Base-by-base conservation (phyloP, 148 eudicot genomes). In the Mesembryanthemum crystallinum region DNA sequence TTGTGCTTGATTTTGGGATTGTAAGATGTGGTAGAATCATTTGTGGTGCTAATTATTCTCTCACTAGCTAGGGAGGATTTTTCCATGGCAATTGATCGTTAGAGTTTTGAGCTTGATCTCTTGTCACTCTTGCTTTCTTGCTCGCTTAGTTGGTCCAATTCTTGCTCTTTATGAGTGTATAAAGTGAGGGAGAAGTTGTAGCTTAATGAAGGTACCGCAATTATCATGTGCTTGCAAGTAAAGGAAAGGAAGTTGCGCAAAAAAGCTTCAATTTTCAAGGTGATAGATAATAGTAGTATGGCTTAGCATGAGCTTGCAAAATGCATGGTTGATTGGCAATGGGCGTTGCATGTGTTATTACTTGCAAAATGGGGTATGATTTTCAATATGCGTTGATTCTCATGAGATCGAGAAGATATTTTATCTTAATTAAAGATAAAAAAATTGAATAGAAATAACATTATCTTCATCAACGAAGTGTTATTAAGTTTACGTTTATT, bases 1-100 rank as follows among this genome's bases (percentile, higher is more conserved):
- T 71, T 80, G 67, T 28, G 61, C 32, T 78, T 79, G 76, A 63
- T 42, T 54, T 81, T 85, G 54, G 81, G 79, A 72, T 63, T 29
- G 74, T 79, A 61, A 5, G 73, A 37, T 23, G 25, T 12, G 17
- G 23, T 54, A 8, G 27, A 11, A 54, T 7, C 35, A 12, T 27
- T 55, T 18, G 37, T 3, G 24, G 55, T 73, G 57, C 59, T 23
- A 35, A 35, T 35, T 60, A 35, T 35, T 60, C 67, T 73, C 25
- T 73, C 76, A 51, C 23, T 62, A 47, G 63, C 5, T 77, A 33
- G 71, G 18, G 25, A 51, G 7, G 54, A 30, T 51, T 71, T 77
- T 14, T 77, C 71, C 80, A 77, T 77, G 39, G 8, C n/a, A 54
- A 29, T 47, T 60, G 32, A 59, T 35, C n/a, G 61, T 21, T 57